These are phyloP conservation scores for Haplosporangium sp. DNA, from an alignment of 371 early-diverging fungal species.

Conservation along the genomic window DNA sequence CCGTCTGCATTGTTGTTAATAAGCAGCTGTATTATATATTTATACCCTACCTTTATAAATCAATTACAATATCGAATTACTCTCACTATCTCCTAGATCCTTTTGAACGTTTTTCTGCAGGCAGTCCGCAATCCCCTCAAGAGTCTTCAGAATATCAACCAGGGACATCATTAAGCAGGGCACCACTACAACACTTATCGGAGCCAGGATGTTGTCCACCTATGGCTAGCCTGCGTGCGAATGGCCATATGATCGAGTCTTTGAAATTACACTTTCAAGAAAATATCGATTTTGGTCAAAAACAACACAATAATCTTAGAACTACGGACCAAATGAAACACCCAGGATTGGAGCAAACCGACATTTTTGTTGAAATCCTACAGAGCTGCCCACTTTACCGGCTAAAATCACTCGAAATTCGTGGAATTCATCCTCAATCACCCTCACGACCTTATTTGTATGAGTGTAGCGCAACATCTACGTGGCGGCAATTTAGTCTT, in stretches of 20 bases:
- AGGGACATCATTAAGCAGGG: background rate
- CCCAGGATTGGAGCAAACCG: background rate
- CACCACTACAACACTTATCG: background rate
- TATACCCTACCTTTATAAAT: conserved; percentile 3
- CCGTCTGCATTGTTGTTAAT: conserved; percentile 1
- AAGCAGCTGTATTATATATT: background rate
- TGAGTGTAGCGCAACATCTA: background rate
- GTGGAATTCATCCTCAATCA: background rate
- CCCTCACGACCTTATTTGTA: background rate
- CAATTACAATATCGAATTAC: background rate
- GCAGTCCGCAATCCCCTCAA: too few relatives aligned
- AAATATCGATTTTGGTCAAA: background rate
- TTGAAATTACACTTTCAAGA: background rate
- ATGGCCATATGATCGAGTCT: conserved; percentile 10
- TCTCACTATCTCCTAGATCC: background rate
- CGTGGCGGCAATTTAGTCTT: too few relatives aligned
- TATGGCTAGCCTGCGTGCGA: background rate
- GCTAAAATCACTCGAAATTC: background rate
- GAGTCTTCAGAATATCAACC: too few relatives aligned
- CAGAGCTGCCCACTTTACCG: background rate
- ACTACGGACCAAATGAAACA: background rate
- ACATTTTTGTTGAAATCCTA: background rate
- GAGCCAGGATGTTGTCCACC: background rate
- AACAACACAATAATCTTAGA: background rate
- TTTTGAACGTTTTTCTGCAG: too few relatives aligned